Conservation (phyloP, 805 yeast species). For the Candida multigemmis region DNA sequence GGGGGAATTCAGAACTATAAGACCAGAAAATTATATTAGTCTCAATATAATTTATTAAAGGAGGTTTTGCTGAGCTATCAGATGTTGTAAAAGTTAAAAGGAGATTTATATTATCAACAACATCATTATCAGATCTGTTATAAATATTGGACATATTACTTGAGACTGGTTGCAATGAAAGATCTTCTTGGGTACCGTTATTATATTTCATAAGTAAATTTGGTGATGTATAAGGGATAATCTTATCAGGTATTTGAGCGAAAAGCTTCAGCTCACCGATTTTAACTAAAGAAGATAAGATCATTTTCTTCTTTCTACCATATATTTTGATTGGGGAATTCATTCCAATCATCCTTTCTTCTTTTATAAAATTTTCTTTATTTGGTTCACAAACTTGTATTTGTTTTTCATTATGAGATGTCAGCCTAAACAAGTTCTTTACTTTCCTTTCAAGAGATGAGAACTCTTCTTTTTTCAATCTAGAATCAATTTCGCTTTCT, state of each 20-base stretch:
- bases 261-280: slow-evolving; percentile 25
- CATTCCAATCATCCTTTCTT: slow-evolving; percentile 19
- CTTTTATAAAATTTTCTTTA: too few relatives aligned
- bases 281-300: slow-evolving; percentile 21
- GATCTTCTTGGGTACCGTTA: slow-evolving; percentile 8
- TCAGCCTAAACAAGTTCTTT: slow-evolving; percentile 17
- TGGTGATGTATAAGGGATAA: slow-evolving; percentile 28
- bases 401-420: too few relatives aligned
- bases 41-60: slow-evolving; percentile 23
- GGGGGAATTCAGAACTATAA: slow-evolving; percentile 29
- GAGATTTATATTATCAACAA: slow-evolving; percentile 13
- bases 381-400: too few relatives aligned
- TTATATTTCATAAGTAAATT: slow-evolving; percentile 28
- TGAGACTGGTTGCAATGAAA: slow-evolving; percentile 8
- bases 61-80: slow-evolving; percentile 18
- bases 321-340: slow-evolving; percentile 11
- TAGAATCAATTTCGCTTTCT: slow-evolving; percentile 27
- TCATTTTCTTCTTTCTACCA: slow-evolving; percentile 28
- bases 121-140: slow-evolving; percentile 14
- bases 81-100: slow-evolving; percentile 16
- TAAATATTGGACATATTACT: slow-evolving; percentile 13
- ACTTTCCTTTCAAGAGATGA: slow-evolving; percentile 19
- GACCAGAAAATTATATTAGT: slow-evolving; percentile 32
- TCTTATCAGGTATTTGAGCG: slow-evolving; percentile 22
- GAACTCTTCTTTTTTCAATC: slow-evolving; percentile 16